Base-by-base conservation (phyloP, 257 asterid genomes). In the Euphrasia confusa region DNA sequence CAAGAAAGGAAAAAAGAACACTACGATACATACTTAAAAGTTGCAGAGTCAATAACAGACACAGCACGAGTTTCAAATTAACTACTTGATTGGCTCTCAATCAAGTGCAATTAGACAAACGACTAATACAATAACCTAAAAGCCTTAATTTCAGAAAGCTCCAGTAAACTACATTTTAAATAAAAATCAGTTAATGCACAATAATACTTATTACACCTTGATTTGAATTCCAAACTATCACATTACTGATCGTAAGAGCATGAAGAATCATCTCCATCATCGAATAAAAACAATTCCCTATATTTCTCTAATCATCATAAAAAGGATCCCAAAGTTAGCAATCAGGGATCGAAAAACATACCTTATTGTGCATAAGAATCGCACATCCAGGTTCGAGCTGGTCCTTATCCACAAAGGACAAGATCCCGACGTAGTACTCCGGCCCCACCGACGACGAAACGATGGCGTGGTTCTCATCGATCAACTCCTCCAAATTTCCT, bases 361-460 rank as follows among this genome's bases (percentile, higher is more conserved):
- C 97, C 97, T 90, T 90, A 67, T 87, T 87, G 74, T 90, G 97
- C 97, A 90, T 84, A 68, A 90, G 71, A 83, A 90, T 84, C 13
- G 95, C 81, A 67, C 96, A 90, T 26, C 97, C 96, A 44, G 97
- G 97, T 81, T 90, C 97, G 24, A 90, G 85, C 72, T 87, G 96
- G 66, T 90, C 97, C 76, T 90, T 90, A 66, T 90, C 96, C 6
- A 87, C 96, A 55, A 87, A 87, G 0, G 95, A 84, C 74, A 90
- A 76, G 63, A 90, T 87, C 74, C 90, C 88, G 10, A 90, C 96
- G 48, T 90, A 90, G 53, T 90, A 87, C 28, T 50, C 56, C 21
- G 97, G 97, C 26, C 97, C 97, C 0, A 84, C 96, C n/a, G 96
- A 83, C 32, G 89, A 83, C 6, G 90, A 85, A 42, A 87, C 94